Evolutionary conservation across 2,329 filamentous ascomycete species (phyloP), one percentile per base, ranked within the genome.

Genomic region (Blastomyces gilchristii): DNA sequence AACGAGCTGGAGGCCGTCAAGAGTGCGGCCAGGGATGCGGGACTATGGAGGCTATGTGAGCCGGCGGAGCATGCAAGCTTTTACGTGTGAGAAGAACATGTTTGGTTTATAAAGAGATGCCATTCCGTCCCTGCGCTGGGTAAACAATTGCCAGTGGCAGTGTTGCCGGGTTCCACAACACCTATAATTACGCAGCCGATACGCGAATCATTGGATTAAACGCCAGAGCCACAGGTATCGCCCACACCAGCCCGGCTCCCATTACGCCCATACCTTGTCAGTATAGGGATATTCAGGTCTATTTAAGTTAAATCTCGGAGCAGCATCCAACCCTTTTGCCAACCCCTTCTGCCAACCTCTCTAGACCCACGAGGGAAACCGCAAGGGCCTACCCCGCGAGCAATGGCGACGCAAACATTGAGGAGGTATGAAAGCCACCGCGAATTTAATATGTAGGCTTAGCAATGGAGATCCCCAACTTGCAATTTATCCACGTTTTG

Each of bases 1-100:
- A 78, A 84, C 1, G 90, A 95, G 72, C 75, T 93, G 8, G 83
- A 82, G 0, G 79, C 77, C 4, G 87, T 93, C 1, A 81, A 83
- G 62, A 80, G 81, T 67, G 88, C 88, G 2, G 90, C 90, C 0
- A 81, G 85, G 68, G 79, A 83, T 47, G 88, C 86, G 54, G 89
- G 90, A 0, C 75, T 94, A 22, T 94, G 89, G 90, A 80, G 90
- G 25, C 90, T 94, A 72, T 86, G 87, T 64, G 89, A 94, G 65
- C 77, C 79, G 58, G 79, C 82, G 60, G 79, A 81, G 65, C 80
- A 85, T 68, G 80, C 80, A 53, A 81, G 81, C 16, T 86, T 85
- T 72, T 83, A 78, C 68, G 65, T 78, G 25, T 77, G 66, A 75
- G 45, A 22, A 39, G 25, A 9, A 22, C 41, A 45, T 11, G 18